Base-by-base conservation (phyloP, 805 yeast species). In the Yarrowia bubula region DNA sequence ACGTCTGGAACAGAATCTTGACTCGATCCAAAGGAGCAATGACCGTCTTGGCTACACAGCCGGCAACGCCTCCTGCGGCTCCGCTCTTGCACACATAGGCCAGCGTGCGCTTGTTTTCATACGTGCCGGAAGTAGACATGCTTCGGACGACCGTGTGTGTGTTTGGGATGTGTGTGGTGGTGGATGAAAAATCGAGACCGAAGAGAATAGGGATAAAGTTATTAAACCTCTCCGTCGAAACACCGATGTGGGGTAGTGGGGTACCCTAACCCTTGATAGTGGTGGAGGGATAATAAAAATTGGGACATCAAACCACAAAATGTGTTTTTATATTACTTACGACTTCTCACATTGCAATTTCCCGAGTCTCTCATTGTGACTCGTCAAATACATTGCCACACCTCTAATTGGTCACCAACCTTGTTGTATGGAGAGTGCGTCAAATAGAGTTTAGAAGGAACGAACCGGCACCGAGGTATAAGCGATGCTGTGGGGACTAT, bases 11-110 rank as follows among this genome's bases (percentile, higher is more conserved):
- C 55, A 95, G 78, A 72, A 95, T 95, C 77, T 95, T 95, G 69
- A 95, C 93, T 71, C 99, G 82, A 76, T 95, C 99, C 66, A 95
- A 76, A 0, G 99, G 99, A 0, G 99, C 99, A 48, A 95, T 90
- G 65, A 92, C 79, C 0, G 98, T 91, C 73, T 95, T 95, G 2
- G 97, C 98, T n/a, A 95, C 90, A 63, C 92, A 86, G 1, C 99
- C 99, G 0, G 98, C 97, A 3, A 90, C 70, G 2, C 99, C 99
- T 17, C 99, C 99, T 0, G 99, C 96, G 0, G 92, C 69, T 0
- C 97, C 99, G 18, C 96, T 87, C 68, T 91, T 81, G 41, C 90
- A 67, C 15, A 95, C 86, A 75, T 93, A 95, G 66, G 89, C 93
- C 33, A 87, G 68, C 4, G 91, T 86, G 62, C 84, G 88, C 70